A percentile compares a stretch with the other conserved stretches of the same genome.
Conservation (phyloP, 2,329 filamentous ascomycete genomes). For the Rugonectria rugulosa region DNA sequence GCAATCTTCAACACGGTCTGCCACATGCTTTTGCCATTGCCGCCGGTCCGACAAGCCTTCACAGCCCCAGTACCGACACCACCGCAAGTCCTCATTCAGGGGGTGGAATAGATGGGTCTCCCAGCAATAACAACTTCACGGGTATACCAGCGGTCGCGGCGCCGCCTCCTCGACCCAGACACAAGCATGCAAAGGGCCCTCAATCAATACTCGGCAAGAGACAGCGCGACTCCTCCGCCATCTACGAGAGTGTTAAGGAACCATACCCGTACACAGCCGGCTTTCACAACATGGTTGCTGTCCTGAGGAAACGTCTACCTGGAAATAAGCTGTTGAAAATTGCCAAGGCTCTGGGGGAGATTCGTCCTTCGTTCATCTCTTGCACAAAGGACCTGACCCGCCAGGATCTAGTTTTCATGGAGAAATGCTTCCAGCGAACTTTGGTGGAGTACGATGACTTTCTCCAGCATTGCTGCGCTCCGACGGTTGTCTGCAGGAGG, state of each 20-base stretch:
- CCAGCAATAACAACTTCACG: slow-evolving; percentile 43
- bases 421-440: slow-evolving; percentile 94
- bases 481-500: slow-evolving; percentile 88
- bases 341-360: slow-evolving; percentile 85
- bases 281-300: slow-evolving; percentile 86
- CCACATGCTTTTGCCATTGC: slow-evolving; percentile 72
- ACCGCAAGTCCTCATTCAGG: slow-evolving; percentile 67
- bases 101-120: slow-evolving; percentile 63
- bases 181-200: slow-evolving; percentile 51
- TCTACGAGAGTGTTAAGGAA: slow-evolving; percentile 89
- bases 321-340: slow-evolving; percentile 81
- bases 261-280: slow-evolving; percentile 91
- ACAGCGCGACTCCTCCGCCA: slow-evolving; percentile 77
- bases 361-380: slow-evolving; percentile 91
- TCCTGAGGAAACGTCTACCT: slow-evolving; percentile 80
- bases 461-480: slow-evolving; percentile 85
- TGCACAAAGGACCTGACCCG: slow-evolving; percentile 88
- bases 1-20: slow-evolving; percentile 67
- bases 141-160: slow-evolving; percentile 36
- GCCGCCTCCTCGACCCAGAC: slow-evolving; percentile 48
- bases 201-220: slow-evolving; percentile 66
- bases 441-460: slow-evolving; percentile 94
- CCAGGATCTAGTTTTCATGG: slow-evolving; percentile 95
- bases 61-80: slow-evolving; percentile 70
- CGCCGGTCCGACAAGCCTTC: slow-evolving; percentile 67